phyloP scores from a whole-genome alignment of 2,329 filamentous ascomycete species.

The Trichoderma sp. region DNA sequence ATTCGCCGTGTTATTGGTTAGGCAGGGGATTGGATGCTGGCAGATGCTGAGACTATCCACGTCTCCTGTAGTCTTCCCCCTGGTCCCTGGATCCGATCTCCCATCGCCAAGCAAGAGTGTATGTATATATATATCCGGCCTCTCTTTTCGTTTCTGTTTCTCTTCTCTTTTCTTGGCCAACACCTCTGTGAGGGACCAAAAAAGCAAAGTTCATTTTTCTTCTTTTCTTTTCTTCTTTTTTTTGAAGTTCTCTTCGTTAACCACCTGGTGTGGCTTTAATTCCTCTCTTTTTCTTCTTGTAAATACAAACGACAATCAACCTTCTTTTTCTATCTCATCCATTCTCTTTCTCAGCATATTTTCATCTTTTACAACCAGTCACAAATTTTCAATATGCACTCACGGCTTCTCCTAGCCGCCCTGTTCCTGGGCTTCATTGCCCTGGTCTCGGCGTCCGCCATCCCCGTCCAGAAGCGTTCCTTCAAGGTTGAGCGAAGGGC shows the following conservation, averaged over 20 bases:
- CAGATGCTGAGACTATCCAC: constrained; percentile 8
- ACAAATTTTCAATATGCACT: constrained; percentile 21
- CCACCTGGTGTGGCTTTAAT: constrained; percentile 20
- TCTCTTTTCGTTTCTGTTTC: constrained; percentile 12
- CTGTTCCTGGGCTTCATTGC: constrained; percentile 49
- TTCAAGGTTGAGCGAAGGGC: constrained; percentile 61
- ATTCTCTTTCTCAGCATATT: background rate
- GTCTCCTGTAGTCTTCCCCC: background rate
- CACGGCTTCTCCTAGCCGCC: constrained; percentile 22
- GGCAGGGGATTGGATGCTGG: background rate
- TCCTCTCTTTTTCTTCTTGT: background rate
- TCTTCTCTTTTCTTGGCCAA: constrained; percentile 1
- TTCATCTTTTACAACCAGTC: background rate
- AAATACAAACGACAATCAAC: background rate
- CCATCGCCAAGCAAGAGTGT: background rate
- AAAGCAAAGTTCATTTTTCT: constrained; percentile 7
- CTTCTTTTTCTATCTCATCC: background rate
- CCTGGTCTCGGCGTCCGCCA: constrained; percentile 46
- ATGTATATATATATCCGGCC: constrained; percentile 2
- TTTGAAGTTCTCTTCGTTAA: constrained; percentile 4
- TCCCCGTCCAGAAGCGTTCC: constrained; percentile 47
- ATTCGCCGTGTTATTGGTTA: background rate
- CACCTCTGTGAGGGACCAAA: constrained; percentile 18
- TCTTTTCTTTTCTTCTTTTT: background rate
- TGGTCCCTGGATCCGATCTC: constrained; percentile 2